phyloP scores from a whole-genome alignment of 257 asterid species.

The Solanum pimpinellifolium region DNA sequence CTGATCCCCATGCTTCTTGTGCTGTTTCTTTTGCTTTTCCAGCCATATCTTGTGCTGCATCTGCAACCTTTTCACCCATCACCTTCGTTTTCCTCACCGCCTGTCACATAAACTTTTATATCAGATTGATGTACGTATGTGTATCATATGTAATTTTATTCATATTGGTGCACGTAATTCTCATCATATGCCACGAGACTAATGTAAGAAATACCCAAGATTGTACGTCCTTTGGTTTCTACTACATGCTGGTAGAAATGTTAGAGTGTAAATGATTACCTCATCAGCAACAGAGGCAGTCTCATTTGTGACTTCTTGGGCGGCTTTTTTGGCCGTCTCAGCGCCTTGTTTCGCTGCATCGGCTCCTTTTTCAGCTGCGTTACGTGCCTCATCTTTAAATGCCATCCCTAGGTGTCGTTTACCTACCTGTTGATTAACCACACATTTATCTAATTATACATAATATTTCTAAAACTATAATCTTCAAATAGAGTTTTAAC shows the following conservation, averaged over 20 bases:
- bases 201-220: not conserved
- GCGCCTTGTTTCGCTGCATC: constrained; percentile 39
- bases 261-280: constrained; percentile 6
- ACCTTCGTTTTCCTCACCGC: constrained; percentile 29
- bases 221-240: not conserved
- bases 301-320: constrained; percentile 35
- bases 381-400: constrained; percentile 22
- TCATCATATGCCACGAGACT: not conserved
- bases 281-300: constrained; percentile 24
- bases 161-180: not conserved
- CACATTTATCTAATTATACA: not conserved
- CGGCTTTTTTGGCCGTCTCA: constrained; percentile 39
- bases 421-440: not conserved
- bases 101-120: constrained; percentile 4
- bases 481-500: not conserved
- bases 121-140: not conserved
- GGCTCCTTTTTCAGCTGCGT: constrained; percentile 32
- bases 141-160: too few relatives aligned
- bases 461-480: not conserved
- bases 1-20: constrained; percentile 46
- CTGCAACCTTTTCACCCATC: constrained; percentile 39
- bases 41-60: constrained; percentile 39
- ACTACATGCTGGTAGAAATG: not conserved
- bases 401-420: constrained; percentile 20
- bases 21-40: constrained; percentile 54